These are phyloP conservation scores for Rhododendron griersonianum DNA, from an alignment of 148 eudicot species.

Conservation along the genomic window DNA sequence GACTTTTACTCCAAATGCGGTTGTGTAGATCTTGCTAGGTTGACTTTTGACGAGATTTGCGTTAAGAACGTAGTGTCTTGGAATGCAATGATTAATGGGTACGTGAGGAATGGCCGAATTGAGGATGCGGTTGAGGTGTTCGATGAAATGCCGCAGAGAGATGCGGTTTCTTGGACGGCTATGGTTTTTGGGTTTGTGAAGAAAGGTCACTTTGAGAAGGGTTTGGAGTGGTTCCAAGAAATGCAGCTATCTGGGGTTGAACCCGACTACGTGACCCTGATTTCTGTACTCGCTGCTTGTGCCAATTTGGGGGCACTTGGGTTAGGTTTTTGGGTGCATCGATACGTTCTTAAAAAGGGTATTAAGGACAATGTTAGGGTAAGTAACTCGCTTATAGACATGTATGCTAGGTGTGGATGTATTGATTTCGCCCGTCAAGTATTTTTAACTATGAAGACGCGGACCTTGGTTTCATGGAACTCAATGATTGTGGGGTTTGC, in stretches of 20 bases:
- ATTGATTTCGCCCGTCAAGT: slow-evolving; percentile 37
- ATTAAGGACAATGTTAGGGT: slow-evolving; percentile 31
- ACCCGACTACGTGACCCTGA: slow-evolving; percentile 48
- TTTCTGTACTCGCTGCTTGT: slow-evolving; percentile 41
- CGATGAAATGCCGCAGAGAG: slow-evolving; percentile 50
- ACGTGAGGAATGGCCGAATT: slow-evolving; percentile 51
- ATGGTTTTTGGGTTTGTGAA: slow-evolving; percentile 41
- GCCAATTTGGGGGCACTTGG: slow-evolving; percentile 48
- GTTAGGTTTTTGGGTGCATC: slow-evolving; percentile 46
- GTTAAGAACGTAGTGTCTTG: slow-evolving; percentile 57
- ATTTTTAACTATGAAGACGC: slow-evolving; percentile 33
- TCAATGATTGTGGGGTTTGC: slow-evolving; percentile 48
- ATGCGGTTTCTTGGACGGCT: slow-evolving; percentile 44
- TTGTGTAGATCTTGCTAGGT: slow-evolving; percentile 38
- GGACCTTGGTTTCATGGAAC: slow-evolving; percentile 54
- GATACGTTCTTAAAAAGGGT: slow-evolving; percentile 22
- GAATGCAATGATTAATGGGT: slow-evolving; percentile 76
- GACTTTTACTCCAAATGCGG: slow-evolving; percentile 62
- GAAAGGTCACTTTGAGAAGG: slow-evolving; percentile 33
- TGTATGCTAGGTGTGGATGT: slow-evolving; percentile 56
- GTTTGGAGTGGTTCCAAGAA: slow-evolving; percentile 36
- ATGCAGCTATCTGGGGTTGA: slow-evolving; percentile 40
- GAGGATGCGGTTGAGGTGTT: slow-evolving; percentile 47
- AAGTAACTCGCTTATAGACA: slow-evolving; percentile 45
- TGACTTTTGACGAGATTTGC: slow-evolving; percentile 43